phyloP scores from a whole-genome alignment of 768 basidiomycete species.

The Hygrophorus russula region DNA sequence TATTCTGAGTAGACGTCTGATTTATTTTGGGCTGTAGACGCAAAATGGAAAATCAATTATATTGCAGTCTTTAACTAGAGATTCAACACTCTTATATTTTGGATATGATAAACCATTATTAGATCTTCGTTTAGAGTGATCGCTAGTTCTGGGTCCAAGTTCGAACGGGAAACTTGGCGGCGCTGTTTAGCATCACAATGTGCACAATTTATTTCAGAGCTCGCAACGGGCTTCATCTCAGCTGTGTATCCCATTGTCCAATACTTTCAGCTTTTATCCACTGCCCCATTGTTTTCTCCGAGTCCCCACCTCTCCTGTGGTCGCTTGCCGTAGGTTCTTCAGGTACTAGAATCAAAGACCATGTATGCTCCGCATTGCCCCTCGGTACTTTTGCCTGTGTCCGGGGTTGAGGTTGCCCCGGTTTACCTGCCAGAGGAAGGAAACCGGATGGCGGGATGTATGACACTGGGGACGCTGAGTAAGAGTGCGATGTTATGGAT shows the following conservation, averaged over 20 bases:
- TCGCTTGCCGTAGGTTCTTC: constrained; percentile 4
- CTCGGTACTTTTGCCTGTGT: constrained; percentile 31
- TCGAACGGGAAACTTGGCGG: too few relatives aligned
- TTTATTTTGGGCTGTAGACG: constrained; percentile 24
- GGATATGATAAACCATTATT: too few relatives aligned
- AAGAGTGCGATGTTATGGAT: constrained; percentile 31
- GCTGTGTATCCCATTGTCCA: constrained; percentile 26
- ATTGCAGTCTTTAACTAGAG: constrained; percentile 38
- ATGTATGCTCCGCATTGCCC: constrained; percentile 42
- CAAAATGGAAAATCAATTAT: constrained; percentile 47
- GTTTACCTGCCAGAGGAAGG: background rate
- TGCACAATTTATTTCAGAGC: background rate
- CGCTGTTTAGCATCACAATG: too few relatives aligned
- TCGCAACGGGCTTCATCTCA: constrained; percentile 17
- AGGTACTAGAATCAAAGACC: constrained; percentile 29
- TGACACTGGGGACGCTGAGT: constrained; percentile 36
- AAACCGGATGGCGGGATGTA: constrained; percentile 27
- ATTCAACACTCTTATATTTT: too few relatives aligned
- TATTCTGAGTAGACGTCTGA: constrained; percentile 2
- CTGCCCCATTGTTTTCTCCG: background rate
- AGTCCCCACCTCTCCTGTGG: constrained; percentile 1
- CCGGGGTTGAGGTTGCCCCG: background rate
- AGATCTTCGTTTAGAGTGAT: too few relatives aligned
- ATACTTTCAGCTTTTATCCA: constrained; percentile 39
- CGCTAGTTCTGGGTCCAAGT: too few relatives aligned